phyloP scores from a whole-genome alignment of 169 alveolate species.

The Plasmodium yoelii region DNA sequence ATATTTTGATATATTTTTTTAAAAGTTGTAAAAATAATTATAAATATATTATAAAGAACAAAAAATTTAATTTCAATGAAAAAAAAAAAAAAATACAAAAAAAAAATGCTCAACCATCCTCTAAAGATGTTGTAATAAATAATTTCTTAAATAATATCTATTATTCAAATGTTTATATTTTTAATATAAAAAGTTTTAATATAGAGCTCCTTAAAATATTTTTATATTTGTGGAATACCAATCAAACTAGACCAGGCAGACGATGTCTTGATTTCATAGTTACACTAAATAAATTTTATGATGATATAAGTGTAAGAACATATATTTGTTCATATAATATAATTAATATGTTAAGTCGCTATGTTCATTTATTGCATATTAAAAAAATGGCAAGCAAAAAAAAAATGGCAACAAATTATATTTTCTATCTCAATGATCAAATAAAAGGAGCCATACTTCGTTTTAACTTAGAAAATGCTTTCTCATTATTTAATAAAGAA shows the following conservation, averaged over 20 bases:
- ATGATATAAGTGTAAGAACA: conserved; percentile 2
- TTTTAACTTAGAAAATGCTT: conserved; percentile 15
- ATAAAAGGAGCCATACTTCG: conserved; percentile 1
- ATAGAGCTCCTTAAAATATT: conserved; percentile 30
- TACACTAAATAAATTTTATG: conserved; percentile 15
- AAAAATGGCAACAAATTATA: not conserved
- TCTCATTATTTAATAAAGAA: not conserved
- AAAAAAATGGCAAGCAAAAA: not conserved
- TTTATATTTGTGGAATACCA: conserved; percentile 22
- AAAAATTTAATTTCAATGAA: not conserved
- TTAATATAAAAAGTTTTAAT: conserved; percentile 11
- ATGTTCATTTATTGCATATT: not conserved
- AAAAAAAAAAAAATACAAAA: not conserved
- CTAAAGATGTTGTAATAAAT: not conserved
- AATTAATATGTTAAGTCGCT: conserved; percentile 8
- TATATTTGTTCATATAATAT: not conserved
- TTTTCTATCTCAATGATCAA: conserved; percentile 16
- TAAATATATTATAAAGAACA: not conserved
- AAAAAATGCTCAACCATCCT: not conserved
- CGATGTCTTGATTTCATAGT: conserved; percentile 15
- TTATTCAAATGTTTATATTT: not conserved
- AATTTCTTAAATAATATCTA: not conserved
- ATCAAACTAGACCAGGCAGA: conserved; percentile 22
- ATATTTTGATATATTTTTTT: conserved; percentile 40
- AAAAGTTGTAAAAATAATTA: conserved; percentile 19